Conservation (phyloP, 2,329 filamentous ascomycete species). For the Plenodomus tracheiphilus region DNA sequence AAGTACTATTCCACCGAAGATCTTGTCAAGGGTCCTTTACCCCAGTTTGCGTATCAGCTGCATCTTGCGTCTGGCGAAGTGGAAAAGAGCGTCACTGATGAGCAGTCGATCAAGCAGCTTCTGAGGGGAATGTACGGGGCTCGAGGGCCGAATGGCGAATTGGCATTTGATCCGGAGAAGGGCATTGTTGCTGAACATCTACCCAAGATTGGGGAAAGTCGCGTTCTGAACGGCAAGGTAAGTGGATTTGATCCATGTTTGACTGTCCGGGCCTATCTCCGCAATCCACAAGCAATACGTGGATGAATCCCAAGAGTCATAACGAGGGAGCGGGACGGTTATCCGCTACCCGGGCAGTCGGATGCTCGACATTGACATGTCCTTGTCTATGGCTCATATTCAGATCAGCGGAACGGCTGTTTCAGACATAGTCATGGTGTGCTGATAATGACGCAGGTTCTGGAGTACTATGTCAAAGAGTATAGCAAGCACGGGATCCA, state of each 20-base stretch:
- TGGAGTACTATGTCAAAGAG: conserved; percentile 76
- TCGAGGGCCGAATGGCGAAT: conserved; percentile 57
- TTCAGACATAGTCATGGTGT: conserved; percentile 12
- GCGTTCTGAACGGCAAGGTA: conserved; percentile 65
- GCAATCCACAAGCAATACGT: not conserved
- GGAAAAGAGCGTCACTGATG: conserved; percentile 52
- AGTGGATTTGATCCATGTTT: conserved; percentile 14
- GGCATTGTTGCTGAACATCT: conserved; percentile 70
- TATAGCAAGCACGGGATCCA: conserved; percentile 73
- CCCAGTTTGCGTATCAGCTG: conserved; percentile 82
- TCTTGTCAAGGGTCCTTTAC: conserved; percentile 60
- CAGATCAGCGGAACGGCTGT: conserved; percentile 2
- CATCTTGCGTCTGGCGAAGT: conserved; percentile 71
- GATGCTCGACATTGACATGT: conserved; percentile 8
- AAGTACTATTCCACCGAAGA: conserved; percentile 61
- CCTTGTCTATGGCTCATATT: conserved; percentile 3
- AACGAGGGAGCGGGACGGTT: not conserved
- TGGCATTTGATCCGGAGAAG: conserved; percentile 60
- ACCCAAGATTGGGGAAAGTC: conserved; percentile 58
- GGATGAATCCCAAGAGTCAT: not conserved
- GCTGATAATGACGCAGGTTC: conserved; percentile 53
- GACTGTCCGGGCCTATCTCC: not conserved
- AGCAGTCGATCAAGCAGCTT: conserved; percentile 69
- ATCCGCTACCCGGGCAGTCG: conserved; percentile 1
- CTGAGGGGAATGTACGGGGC: conserved; percentile 74